Evolutionary conservation across 805 yeast species (phyloP).

Genomic region (Candida tibetensis): DNA sequence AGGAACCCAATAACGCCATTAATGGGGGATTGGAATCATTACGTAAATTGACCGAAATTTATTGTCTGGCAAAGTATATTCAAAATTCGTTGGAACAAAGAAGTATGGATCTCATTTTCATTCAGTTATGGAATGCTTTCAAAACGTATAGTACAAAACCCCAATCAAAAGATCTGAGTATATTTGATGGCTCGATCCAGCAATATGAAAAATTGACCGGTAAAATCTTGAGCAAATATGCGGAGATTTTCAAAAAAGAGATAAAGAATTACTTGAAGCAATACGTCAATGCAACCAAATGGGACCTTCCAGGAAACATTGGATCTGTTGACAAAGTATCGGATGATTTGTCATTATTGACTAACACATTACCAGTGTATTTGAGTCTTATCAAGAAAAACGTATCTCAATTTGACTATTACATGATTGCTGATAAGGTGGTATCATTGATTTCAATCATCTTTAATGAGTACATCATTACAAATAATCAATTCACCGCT

Average conservation of each 20-base stretch:
- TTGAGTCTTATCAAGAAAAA: conserved; percentile 20
- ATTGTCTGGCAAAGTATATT: conserved; percentile 34
- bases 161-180: conserved; percentile 20
- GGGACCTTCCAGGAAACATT: conserved; percentile 23
- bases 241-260: conserved; percentile 32
- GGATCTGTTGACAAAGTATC: conserved; percentile 14
- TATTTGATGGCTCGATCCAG: conserved; percentile 27
- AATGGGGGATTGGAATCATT: conserved; percentile 23
- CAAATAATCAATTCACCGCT: conserved; percentile 36
- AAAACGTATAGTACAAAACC: conserved; percentile 15
- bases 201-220: conserved; percentile 22
- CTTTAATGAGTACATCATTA: conserved; percentile 36
- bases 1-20: conserved; percentile 15
- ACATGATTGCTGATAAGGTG: conserved; percentile 23
- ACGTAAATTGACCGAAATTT: conserved; percentile 28
- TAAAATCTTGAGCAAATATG: conserved; percentile 21
- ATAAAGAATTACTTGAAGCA: conserved; percentile 29
- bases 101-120: conserved; percentile 38
- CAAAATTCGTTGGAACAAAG: conserved; percentile 31
- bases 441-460: conserved; percentile 26
- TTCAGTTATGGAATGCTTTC: conserved; percentile 39
- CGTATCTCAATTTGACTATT: conserved; percentile 32
- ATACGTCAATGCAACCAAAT: conserved; percentile 35
- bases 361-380: conserved; percentile 24
- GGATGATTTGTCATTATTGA: conserved; percentile 20